phyloP scores from a whole-genome alignment of 768 basidiomycete species.

The Cystobasidiopsis lactophilus region DNA sequence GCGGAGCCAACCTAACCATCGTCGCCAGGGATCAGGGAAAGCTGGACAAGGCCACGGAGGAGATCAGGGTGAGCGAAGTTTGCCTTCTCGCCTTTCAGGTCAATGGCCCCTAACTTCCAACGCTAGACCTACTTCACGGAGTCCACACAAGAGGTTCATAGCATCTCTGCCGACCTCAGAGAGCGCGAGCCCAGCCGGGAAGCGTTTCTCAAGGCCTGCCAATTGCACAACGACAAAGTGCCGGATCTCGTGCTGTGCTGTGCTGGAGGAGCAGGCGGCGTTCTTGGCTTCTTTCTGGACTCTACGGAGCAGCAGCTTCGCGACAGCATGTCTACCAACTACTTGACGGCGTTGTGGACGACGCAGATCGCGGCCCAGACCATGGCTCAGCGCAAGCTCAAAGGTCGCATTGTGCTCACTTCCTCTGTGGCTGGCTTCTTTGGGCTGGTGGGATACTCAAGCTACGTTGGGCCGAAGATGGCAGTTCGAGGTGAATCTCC shows the following conservation, averaged over 20 bases:
- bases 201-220: slow-evolving; percentile 42
- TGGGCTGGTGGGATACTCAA: slow-evolving; percentile 51
- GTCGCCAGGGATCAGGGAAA: slow-evolving; percentile 51
- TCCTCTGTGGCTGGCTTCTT: slow-evolving; percentile 45
- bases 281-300: slow-evolving; percentile 54
- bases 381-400: slow-evolving; percentile 37
- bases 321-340: slow-evolving; percentile 37
- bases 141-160: slow-evolving; percentile 39
- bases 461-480: slow-evolving; percentile 65
- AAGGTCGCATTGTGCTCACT: slow-evolving; percentile 53
- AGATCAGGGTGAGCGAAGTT: slow-evolving; percentile 40
- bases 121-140: slow-evolving; percentile 33
- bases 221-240: slow-evolving; percentile 33
- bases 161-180: slow-evolving; percentile 45
- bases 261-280: slow-evolving; percentile 39
- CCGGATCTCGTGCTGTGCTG: slow-evolving; percentile 64
- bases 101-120: not conserved
- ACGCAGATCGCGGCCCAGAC: slow-evolving; percentile 34
- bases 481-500: slow-evolving; percentile 47
- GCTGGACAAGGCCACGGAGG: slow-evolving; percentile 37
- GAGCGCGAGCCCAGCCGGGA: slow-evolving; percentile 34
- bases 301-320: slow-evolving; percentile 38
- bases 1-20: slow-evolving; percentile 64
- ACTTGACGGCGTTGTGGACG: slow-evolving; percentile 37
- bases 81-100: not conserved